These are phyloP conservation scores for Wickerhamiella brachini DNA, from an alignment of 805 yeast genomes.

Conservation along the genomic window DNA sequence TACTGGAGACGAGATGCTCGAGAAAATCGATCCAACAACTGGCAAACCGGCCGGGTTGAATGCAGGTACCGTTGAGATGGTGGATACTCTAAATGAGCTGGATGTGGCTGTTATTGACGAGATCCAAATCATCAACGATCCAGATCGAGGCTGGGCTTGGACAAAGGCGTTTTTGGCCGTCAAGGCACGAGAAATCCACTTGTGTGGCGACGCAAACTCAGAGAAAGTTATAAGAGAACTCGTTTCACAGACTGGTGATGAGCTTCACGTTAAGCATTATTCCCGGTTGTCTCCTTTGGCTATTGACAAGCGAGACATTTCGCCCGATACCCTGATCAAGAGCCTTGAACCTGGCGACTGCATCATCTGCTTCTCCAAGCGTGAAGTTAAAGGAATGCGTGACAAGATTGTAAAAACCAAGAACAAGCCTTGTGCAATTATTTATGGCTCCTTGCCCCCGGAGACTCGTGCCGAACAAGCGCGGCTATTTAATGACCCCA, in stretches of 20 bases:
- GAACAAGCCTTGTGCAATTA: constrained; percentile 55
- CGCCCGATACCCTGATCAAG: constrained; percentile 23
- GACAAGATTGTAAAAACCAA: constrained; percentile 46
- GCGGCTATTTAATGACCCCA: constrained; percentile 45
- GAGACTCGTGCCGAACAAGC: constrained; percentile 87
- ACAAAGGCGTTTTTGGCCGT: constrained; percentile 81
- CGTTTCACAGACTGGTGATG: constrained; percentile 65
- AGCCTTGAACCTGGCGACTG: constrained; percentile 66
- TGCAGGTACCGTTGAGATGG: constrained; percentile 90
- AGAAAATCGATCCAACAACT: constrained; percentile 41
- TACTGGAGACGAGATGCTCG: constrained; percentile 91
- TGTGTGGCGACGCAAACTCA: constrained; percentile 87
- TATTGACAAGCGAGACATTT: constrained; percentile 31
- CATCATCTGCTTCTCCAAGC: constrained; percentile 72
- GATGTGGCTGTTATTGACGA: constrained; percentile 92
- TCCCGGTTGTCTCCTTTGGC: constrained; percentile 59
- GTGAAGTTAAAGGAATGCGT: constrained; percentile 53
- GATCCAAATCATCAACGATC: constrained; percentile 85
- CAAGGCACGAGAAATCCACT: constrained; percentile 69
- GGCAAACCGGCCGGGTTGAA: constrained; percentile 67
- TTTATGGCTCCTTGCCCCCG: constrained; percentile 93
- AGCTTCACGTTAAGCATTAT: constrained; percentile 53
- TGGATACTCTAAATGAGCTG: constrained; percentile 48
- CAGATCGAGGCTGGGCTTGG: constrained; percentile 84
- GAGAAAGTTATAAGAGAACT: constrained; percentile 52